Evolutionary conservation across 2,329 filamentous ascomycete species (phyloP), one percentile per base, ranked within the genome.

Genomic region (Diatrype stigma): DNA sequence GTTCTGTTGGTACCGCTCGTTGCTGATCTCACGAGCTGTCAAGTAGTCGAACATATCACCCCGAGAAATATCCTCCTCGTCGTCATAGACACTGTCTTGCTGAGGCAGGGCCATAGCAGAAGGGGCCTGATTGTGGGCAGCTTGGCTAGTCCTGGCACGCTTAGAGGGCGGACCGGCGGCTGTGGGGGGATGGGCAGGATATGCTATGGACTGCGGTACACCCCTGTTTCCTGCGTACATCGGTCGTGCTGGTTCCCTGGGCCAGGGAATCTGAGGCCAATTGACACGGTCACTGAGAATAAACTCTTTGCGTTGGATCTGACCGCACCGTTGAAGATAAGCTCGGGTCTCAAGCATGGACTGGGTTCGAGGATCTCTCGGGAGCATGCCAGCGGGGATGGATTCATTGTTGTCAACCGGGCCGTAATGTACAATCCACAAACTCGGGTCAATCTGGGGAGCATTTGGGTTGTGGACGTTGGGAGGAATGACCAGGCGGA

Each of bases 391-490:
- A 19, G 84, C 78, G 1, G 89, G 88, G 32, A 95, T 76, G 53
- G 88, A 82, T 57, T 93, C 86, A 50, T 82, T 81, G 45, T 82
- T 83, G 37, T 94, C 87, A 7, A 89, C 81, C 51, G 86, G 85
- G 34, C 87, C 85, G 68, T 96, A 97, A 72, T 96, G 92, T 28
- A 96, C 84, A 49, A 99, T 85, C 87, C 91, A 97, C 16, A 97
- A 77, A 52, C 85, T 87, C 23, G 89, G 84, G 66, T 97, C 92
- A 45, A 87, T 81, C 54, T 84, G 81, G 14, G 87, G 82, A 42
- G 83, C 78, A 59, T 85, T 87, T 28, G 85, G 83, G 48, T 85
- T 84, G 1, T 85, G 83, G n/a, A 77, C 76, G 61, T 86, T 89
- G 14, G 80, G 74, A n/a, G 85, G 84, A 38, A 88, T 75, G 38